Conservation (phyloP, 805 yeast genomes). For the Cyberlindnera sargentensis region DNA sequence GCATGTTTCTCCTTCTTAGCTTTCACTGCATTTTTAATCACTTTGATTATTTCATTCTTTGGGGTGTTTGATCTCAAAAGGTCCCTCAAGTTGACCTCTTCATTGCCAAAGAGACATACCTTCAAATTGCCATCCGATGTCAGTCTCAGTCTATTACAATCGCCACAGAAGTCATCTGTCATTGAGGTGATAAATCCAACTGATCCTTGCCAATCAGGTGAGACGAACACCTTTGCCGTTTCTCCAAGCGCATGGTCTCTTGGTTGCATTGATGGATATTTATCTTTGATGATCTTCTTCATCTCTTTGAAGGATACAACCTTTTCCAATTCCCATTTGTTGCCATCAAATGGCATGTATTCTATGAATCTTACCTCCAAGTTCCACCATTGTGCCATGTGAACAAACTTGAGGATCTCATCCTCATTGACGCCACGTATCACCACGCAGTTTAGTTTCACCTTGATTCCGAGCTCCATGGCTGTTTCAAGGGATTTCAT, state of each 20-base stretch:
- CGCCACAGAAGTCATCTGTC: constrained; percentile 46
- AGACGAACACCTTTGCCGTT: constrained; percentile 39
- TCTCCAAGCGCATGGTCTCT: constrained; percentile 33
- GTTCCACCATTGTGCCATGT: constrained; percentile 30
- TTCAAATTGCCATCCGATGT: constrained; percentile 50
- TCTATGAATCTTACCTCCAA: constrained; percentile 48
- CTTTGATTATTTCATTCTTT: constrained; percentile 30
- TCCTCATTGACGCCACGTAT: constrained; percentile 45
- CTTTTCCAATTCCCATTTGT: constrained; percentile 41
- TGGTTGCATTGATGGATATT: constrained; percentile 24
- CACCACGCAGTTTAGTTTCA: constrained; percentile 44
- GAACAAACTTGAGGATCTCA: constrained; percentile 41
- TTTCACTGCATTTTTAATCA: constrained; percentile 40
- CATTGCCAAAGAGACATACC: constrained; percentile 48
- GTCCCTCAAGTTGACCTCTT: constrained; percentile 42
- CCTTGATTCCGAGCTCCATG: constrained; percentile 34
- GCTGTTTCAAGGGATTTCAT: constrained; percentile 38
- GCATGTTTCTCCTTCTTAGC: constrained; percentile 45
- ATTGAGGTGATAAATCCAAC: constrained; percentile 50
- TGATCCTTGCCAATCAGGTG: constrained; percentile 37
- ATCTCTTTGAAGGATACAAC: constrained; percentile 41
- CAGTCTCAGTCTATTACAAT: constrained; percentile 44
- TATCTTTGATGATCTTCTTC: constrained; percentile 25
- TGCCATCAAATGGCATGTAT: constrained; percentile 54
- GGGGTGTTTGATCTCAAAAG: constrained; percentile 30